Conservation (phyloP, 2,329 filamentous ascomycete genomes). For the Hymenotorrendiella dingleyae region DNA sequence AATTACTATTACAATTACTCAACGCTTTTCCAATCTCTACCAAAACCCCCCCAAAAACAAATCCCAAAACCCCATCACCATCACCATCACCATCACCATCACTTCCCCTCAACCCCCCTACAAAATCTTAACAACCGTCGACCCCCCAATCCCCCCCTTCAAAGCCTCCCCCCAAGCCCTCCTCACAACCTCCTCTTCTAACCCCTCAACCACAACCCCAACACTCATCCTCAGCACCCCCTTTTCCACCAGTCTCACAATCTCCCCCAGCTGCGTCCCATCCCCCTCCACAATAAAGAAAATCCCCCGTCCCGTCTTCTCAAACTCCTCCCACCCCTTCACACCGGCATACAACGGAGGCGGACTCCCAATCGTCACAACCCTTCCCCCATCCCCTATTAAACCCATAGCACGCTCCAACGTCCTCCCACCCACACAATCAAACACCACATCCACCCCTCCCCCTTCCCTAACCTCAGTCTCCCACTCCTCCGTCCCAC, state of each 20-base stretch:
- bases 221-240: constrained; percentile 10
- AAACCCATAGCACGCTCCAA: constrained; percentile 4
- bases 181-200: constrained; percentile 9
- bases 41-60: too few relatives aligned
- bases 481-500: constrained; percentile 8
- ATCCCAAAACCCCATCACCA: too few relatives aligned
- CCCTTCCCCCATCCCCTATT: constrained; percentile 6
- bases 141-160: constrained; percentile 10
- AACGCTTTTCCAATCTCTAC: too few relatives aligned
- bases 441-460: constrained; percentile 6
- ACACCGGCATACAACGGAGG: constrained; percentile 7
- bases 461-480: constrained; percentile 1
- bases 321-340: constrained; percentile 9
- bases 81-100: too few relatives aligned
- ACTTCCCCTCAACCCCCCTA: too few relatives aligned
- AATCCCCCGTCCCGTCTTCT: constrained; percentile 7
- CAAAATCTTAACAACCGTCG: constrained; percentile 12
- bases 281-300: constrained; percentile 15
- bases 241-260: constrained; percentile 4
- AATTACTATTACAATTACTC: too few relatives aligned
- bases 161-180: constrained; percentile 10
- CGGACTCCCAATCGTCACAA: constrained; percentile 11
- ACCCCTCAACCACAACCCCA: constrained; percentile 9
- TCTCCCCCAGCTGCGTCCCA: constrained; percentile 7
- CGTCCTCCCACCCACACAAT: constrained; percentile 11